phyloP scores from a whole-genome alignment of 2,329 filamentous ascomycete genomes.

The Colletotrichum sp. region DNA sequence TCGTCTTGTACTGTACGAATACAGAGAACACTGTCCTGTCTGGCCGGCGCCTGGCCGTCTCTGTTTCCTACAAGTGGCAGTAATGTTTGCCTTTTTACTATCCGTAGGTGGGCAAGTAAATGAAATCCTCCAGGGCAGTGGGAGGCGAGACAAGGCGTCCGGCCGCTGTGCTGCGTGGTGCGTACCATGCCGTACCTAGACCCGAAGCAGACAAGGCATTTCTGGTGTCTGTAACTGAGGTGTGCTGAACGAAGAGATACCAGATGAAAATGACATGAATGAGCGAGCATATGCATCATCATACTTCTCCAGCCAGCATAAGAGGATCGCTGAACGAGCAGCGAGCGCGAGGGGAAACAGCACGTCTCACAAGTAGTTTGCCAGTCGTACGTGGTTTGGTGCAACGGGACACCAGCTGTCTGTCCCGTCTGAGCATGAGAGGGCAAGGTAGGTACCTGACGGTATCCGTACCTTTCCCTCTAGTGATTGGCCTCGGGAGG shows the following conservation, averaged over 20 bases:
- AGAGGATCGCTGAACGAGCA: not conserved
- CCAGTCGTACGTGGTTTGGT: not conserved
- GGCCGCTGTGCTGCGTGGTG: not conserved
- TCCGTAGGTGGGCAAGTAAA: not conserved
- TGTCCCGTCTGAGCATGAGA: not conserved
- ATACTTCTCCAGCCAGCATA: not conserved
- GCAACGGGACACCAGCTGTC: slow-evolving; percentile 3
- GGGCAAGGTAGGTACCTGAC: not conserved
- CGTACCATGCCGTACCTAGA: not conserved
- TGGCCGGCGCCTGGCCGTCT: not conserved
- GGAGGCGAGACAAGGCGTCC: not conserved
- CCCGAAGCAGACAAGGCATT: not conserved
- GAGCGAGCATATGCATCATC: not conserved
- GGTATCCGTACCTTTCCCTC: not conserved
- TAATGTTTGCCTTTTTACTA: not conserved
- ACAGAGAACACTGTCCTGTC: not conserved
- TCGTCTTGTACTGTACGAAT: not conserved
- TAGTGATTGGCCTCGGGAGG: not conserved
- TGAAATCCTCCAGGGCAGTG: not conserved
- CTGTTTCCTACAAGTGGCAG: not conserved
- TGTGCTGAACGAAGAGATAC: not conserved
- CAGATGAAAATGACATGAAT: not conserved
- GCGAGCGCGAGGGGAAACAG: slow-evolving; percentile 1
- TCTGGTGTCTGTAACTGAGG: not conserved
- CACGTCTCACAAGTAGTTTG: slow-evolving; percentile 7